These are phyloP conservation scores for Apiotrichum gracile DNA, from an alignment of 1,284 basidiomycete genomes.

Conservation along the genomic window DNA sequence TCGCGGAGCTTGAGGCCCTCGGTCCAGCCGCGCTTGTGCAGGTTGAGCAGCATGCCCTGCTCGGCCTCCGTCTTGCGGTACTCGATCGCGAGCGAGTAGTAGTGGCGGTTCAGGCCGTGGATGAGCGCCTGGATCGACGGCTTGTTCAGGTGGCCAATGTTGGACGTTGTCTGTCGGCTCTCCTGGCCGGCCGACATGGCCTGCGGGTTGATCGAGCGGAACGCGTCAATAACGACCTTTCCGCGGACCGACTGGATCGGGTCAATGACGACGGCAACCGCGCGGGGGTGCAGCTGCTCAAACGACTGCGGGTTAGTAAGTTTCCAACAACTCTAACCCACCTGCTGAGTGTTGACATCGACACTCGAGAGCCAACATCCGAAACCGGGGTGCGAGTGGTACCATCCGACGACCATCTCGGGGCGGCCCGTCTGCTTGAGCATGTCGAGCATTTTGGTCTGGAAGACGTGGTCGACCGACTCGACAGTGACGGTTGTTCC, in stretches of 20 bases:
- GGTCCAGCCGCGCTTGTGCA: slow-evolving; percentile 97
- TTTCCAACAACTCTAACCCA: background rate
- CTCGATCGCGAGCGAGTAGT: slow-evolving; percentile 90
- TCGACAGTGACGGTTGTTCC: slow-evolving; percentile 98
- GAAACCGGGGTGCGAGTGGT: slow-evolving; percentile 99
- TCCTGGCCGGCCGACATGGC: slow-evolving; percentile 79
- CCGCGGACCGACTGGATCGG: slow-evolving; percentile 99
- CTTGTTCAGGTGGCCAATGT: slow-evolving; percentile 98
- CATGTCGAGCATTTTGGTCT: slow-evolving; percentile 99
- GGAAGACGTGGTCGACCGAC: slow-evolving; percentile 98
- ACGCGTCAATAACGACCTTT: slow-evolving; percentile 98
- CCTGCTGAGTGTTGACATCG: slow-evolving; percentile 98
- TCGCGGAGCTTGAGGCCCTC: slow-evolving; percentile 86
- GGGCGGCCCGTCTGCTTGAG: slow-evolving; percentile 97
- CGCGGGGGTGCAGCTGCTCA: slow-evolving; percentile 88
- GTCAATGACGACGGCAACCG: slow-evolving; percentile 96
- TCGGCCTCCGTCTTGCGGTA: slow-evolving; percentile 96
- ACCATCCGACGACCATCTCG: slow-evolving; percentile 99
- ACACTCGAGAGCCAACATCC: slow-evolving; percentile 99
- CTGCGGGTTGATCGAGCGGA: slow-evolving; percentile 88
- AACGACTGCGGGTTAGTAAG: slow-evolving; percentile 56
- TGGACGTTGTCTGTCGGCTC: slow-evolving; percentile 94
- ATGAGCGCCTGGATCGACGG: slow-evolving; percentile 95
- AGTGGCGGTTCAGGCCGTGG: slow-evolving; percentile 91
- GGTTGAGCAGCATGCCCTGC: slow-evolving; percentile 95